A percentile compares a stretch with the other conserved stretches of the same genome.
Conservation (phyloP, 2,329 filamentous ascomycete genomes). For the Aspergillus puulaauensis region DNA sequence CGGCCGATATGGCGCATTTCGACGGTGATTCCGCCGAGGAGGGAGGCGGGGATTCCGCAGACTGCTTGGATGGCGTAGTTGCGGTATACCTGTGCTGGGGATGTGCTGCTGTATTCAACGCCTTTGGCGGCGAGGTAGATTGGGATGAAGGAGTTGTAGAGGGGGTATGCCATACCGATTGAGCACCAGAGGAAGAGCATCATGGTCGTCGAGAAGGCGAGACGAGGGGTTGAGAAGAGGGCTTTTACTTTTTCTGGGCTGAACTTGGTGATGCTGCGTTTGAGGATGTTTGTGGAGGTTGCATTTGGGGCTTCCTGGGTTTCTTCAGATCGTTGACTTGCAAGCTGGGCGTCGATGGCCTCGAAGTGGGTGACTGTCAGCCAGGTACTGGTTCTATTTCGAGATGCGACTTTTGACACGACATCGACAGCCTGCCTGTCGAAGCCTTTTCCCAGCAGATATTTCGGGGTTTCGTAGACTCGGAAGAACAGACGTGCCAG, state of each 20-base stretch:
- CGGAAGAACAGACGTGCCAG: slow-evolving; percentile 19
- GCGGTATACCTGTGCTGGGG: slow-evolving; percentile 62
- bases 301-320: too few species aligned
- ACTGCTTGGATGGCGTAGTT: slow-evolving; percentile 72
- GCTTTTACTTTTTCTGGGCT: too few species aligned
- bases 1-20: neutral
- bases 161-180: slow-evolving; percentile 54
- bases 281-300: too few species aligned
- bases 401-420: slow-evolving; percentile 19
- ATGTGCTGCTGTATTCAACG: slow-evolving; percentile 53
- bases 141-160: slow-evolving; percentile 73
- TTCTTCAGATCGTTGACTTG: too few species aligned
- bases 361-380: slow-evolving; percentile 19
- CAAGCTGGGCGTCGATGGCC: slow-evolving; percentile 7
- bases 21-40: slow-evolving; percentile 43
- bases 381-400: slow-evolving; percentile 19
- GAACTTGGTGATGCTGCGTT: too few species aligned
- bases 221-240: neutral
- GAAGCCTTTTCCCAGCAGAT: slow-evolving; percentile 15
- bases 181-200: slow-evolving; percentile 45
- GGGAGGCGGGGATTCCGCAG: slow-evolving; percentile 65
- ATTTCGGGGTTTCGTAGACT: slow-evolving; percentile 20
- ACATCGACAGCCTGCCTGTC: slow-evolving; percentile 20
- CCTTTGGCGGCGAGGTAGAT: slow-evolving; percentile 63
- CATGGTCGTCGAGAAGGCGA: neutral